Base-by-base conservation (phyloP, 495 filamentous ascomycete genomes). In the Poronia punctata region DNA sequence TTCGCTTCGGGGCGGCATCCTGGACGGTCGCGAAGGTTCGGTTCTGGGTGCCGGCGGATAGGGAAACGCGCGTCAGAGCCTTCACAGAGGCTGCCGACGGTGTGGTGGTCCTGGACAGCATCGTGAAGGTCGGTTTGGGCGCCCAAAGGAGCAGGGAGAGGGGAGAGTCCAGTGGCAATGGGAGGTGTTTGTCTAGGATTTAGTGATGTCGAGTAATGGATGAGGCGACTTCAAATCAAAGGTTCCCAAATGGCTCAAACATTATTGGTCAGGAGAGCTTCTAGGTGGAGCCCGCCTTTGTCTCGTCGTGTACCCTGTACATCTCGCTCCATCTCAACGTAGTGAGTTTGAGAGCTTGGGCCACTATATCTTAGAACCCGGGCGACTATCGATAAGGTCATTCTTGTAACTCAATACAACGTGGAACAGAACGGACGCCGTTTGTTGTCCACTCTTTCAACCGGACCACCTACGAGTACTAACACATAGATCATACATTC, bases 11-110 rank as follows among this genome's bases (percentile, higher is more conserved):
- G 38, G 69, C 54, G 43, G 69, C 76, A 67, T 98, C 89, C 64
- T 88, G 82, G 53, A 94, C 89, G 27, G 88, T 93, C 52, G 92
- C 92, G 64, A 97, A 82, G 41, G 70, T 72, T 41, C 55, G 55
- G 49, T 32, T 46, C 35, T 56, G 52, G 11, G 50, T 50, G 46
- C 50, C 53, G 50, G 57, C 43, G 48, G 55, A 50, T 20, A 54
- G 48, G 31, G 61, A 53, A 43, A 64, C 61, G 38, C 60, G 62
- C 37, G 64, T 54, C 33, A 70, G 39, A 6, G 64, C 52, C 57
- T 56, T 62, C 38, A 53, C 58, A 45, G 64, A 62, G 49, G 63
- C 64, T 58, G 55, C 55, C 51, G 67, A 56, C 49, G 67, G 62
- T 43, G 62, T 58, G 35, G 66, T 58, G 19, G 65, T 67, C 57